Base-by-base conservation (phyloP, 108 stramenopile species). In the Cyclotella cryptica region DNA sequence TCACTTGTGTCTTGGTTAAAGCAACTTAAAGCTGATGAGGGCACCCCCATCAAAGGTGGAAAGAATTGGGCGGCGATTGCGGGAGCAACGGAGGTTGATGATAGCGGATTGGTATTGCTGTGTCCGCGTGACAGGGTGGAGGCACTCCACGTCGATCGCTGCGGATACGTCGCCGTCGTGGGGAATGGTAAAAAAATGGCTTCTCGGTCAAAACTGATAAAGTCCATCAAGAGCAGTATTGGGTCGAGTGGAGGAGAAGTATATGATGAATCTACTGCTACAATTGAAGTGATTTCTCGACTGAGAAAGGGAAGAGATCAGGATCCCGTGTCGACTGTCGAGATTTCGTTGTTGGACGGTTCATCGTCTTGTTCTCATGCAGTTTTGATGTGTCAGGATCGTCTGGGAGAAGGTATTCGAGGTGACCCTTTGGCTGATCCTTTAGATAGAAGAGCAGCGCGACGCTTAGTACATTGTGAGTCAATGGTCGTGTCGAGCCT, bases 61-160 rank as follows among this genome's bases (percentile, higher is more conserved):
- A 94, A 90, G n/a, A 85, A 87, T 74, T 94, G 93, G 93, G 84
- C 84, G 0, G 93, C 90, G 29, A 40, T 90, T 5, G 89, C 93
- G 0, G 93, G 93, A 43, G 93, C 93, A 13, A 81, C 81, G 3
- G 87, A 90, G 24, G 87, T 92, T 0, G 93, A 94, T 78, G 93
- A 94, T 74, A 87, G 89, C 15, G 93, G 93, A 18, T 65, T 92
- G 49, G 88, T 94, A 3, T 60, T 94, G 28, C 55, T 94, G 0
- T 90, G 89, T 70, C 93, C 93, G 17, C 90, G 88, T 64, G 82
- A 87, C 43, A 77, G 81, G 15, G 55, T 77, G 3, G 53, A 67
- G 0, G 79, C 81, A 27, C 41, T 94, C 13, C 83, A 83, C 71
- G 86, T 91, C 10, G 90, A 94, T 68, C 59, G 58, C 10, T 71